phyloP scores from a whole-genome alignment of 1,284 basidiomycete genomes.

The Naganishia liquefaciens region DNA sequence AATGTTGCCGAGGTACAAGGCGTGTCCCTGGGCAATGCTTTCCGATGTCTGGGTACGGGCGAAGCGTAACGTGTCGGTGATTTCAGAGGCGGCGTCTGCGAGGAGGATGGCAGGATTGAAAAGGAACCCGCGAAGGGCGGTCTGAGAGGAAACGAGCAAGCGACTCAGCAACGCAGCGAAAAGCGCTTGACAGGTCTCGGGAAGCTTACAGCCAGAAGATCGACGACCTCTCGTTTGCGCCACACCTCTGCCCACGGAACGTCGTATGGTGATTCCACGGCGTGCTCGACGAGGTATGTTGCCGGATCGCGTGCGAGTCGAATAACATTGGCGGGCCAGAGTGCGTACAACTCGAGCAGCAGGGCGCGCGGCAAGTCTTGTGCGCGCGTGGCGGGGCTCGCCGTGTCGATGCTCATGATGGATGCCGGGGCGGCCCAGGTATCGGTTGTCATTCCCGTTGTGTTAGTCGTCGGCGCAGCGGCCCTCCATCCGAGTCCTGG shows the following conservation, averaged over 20 bases:
- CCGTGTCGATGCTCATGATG: conserved; percentile 3
- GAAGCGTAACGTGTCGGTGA: conserved; percentile 13
- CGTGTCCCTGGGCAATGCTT: conserved; percentile 8
- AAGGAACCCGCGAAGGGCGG: conserved; percentile 25
- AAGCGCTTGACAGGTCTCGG: neutral
- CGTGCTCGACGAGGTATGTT: conserved; percentile 12
- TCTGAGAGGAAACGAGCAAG: neutral
- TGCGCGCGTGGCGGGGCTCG: neutral
- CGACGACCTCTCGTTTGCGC: conserved; percentile 23
- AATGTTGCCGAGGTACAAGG: conserved; percentile 19
- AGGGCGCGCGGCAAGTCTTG: conserved; percentile 16
- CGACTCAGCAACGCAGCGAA: no score
- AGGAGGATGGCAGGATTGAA: conserved; percentile 32
- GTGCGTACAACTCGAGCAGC: conserved; percentile 23
- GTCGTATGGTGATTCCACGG: conserved; percentile 16
- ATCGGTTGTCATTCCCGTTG: neutral
- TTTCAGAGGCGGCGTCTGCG: neutral
- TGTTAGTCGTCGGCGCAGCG: neutral
- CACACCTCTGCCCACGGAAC: conserved; percentile 28
- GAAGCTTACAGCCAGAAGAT: conserved; percentile 14
- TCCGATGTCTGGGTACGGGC: neutral
- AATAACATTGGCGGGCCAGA: conserved; percentile 25
- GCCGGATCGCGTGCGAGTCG: conserved; percentile 25
- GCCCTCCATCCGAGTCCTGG: conserved; percentile 11
- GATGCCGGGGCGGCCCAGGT: conserved; percentile 17